phyloP scores from a whole-genome alignment of 2,329 filamentous ascomycete genomes.

The Aspergillus costaricaensis region DNA sequence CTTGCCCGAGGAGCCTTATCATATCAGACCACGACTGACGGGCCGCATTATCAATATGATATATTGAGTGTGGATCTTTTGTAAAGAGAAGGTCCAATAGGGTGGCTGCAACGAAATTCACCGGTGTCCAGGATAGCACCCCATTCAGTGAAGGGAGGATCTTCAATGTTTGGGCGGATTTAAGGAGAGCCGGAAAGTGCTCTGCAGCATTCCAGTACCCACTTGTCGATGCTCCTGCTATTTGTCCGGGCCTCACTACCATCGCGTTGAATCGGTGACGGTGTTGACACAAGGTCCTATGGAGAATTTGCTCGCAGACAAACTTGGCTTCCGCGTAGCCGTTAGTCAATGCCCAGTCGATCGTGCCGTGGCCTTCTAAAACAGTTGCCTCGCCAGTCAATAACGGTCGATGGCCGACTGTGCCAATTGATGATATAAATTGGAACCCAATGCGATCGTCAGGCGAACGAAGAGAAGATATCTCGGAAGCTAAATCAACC shows the following conservation, averaged over 20 bases:
- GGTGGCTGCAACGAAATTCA: constrained; percentile 44
- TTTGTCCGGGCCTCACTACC: constrained; percentile 54
- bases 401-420: constrained; percentile 38
- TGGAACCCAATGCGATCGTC: constrained; percentile 36
- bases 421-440: constrained; percentile 47
- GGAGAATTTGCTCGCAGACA: constrained; percentile 54
- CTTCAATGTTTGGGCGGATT: constrained; percentile 51
- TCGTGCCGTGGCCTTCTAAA: constrained; percentile 46
- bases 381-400: constrained; percentile 33
- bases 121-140: constrained; percentile 49
- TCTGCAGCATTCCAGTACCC: constrained; percentile 60
- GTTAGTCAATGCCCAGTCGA: constrained; percentile 46
- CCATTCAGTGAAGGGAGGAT: constrained; percentile 47
- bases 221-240: constrained; percentile 52
- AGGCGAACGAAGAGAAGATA: constrained; percentile 17
- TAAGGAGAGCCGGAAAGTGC: constrained; percentile 54
- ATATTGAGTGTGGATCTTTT: constrained; percentile 35
- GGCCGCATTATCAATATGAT: constrained; percentile 51
- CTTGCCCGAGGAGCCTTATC: too few species aligned
- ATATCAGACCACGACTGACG: constrained; percentile 46
- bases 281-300: constrained; percentile 50
- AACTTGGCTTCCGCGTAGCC: constrained; percentile 59
- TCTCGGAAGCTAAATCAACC: constrained; percentile 47
- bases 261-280: constrained; percentile 47
- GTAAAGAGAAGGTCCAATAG: constrained; percentile 37